Evolutionary conservation across 1,139 yeast genomes (phyloP).

Genomic region (Hyphopichia wangnamkhiaoensis): DNA sequence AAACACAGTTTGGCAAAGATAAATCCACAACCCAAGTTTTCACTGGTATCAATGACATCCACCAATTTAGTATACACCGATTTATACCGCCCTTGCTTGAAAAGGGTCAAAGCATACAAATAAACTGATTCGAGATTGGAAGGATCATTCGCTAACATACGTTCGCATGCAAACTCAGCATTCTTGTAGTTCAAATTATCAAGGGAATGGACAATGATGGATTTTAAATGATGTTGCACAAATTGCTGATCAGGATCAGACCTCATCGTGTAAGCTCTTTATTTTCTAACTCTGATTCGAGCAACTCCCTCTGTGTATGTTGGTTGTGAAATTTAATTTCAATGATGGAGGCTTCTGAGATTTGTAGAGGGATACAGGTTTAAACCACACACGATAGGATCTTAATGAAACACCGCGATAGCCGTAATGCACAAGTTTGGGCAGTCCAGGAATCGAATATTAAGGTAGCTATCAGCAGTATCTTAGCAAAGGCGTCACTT

Average conservation of each 20-base stretch:
- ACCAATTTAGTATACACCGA: slow-evolving; percentile 57
- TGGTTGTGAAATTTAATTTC: neutral
- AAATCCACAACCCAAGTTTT: slow-evolving; percentile 71
- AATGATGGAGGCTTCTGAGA: no score
- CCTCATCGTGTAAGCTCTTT: no score
- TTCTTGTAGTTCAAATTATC: slow-evolving; percentile 69
- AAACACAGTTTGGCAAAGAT: slow-evolving; percentile 69
- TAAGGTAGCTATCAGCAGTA: no score
- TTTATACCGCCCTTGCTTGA: slow-evolving; percentile 55
- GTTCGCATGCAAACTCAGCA: slow-evolving; percentile 81
- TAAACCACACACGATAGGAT: no score
- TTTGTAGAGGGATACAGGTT: no score
- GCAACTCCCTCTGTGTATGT: no score
- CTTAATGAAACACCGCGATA: no score
- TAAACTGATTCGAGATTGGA: slow-evolving; percentile 56
- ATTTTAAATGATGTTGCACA: slow-evolving; percentile 48
- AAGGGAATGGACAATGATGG: slow-evolving; percentile 64
- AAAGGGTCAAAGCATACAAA: slow-evolving; percentile 63
- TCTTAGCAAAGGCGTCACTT: no score
- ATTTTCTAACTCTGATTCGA: no score
- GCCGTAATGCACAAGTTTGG: no score
- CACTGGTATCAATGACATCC: slow-evolving; percentile 26
- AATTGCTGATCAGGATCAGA: slow-evolving; percentile 22
- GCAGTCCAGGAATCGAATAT: no score
- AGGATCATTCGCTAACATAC: slow-evolving; percentile 60